Base-by-base conservation (phyloP, 139 green algal genomes). In the Haematococcus lacustris region DNA sequence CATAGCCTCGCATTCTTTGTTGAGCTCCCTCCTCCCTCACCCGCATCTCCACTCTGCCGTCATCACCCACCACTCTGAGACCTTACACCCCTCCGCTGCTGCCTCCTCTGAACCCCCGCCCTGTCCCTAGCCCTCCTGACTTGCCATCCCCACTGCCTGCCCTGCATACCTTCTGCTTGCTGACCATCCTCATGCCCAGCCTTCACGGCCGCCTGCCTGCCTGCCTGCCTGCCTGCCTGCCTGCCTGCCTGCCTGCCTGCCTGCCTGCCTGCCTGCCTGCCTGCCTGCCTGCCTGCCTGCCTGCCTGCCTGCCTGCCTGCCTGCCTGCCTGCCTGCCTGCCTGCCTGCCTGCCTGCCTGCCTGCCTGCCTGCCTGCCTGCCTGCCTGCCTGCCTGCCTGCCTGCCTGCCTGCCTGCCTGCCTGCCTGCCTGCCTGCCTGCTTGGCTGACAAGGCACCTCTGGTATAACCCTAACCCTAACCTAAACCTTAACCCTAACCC, bases 381-480 rank as follows among this genome's bases (percentile, higher is more conserved):
- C 33, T 70, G 25, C 33, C 64, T n/a, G 28, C 35, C 64, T n/a
- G 6, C 41, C 28, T 32, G 26, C 6, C 23, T 35, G 28, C 59
- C 17, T 37, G 17, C 59, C 28, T 66, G 59, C 59, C 26, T 66
- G 6, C 26, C 13, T 32, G 23, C 21, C 21, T 57, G 47, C 21
- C 47, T 57, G n/a, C n/a, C n/a, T 69, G 71, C 50, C 41, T 80
- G 37, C 51, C 38, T 1, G 43, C 74, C 1, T 66, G 72, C 59
- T 51, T 80, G 34, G 61, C 51, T 5, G 34, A 76, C 28, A 33
- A 66, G 17, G n/a, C n/a, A n/a, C 59, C 17, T 13, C 21, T 38
- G 7, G 7, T 37, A 43, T 7, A 17, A 6, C 41, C 66, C n/a
- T 61, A 25, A 38, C 66, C 9, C 21, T 35, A 37, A 72, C 39